Base-by-base conservation (phyloP, 2,329 filamentous ascomycete species). In the Lecanicillium sp. region DNA sequence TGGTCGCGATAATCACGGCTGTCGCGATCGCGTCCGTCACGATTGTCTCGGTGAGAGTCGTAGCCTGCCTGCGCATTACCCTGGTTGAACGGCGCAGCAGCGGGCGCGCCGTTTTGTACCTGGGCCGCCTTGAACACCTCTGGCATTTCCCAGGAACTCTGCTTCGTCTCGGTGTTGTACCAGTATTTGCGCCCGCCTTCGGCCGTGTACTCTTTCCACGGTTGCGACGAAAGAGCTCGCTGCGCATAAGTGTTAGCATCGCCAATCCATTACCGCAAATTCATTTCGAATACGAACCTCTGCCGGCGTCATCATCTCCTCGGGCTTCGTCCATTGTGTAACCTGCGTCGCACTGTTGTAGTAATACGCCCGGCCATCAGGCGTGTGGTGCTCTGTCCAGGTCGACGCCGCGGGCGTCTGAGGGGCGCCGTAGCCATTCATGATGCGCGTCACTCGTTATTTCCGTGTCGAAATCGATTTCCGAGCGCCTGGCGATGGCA, bases 81-180 rank as follows among this genome's bases (percentile, higher is more conserved):
- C 23, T 75, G 64, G 9, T 65, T 65, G 24, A 68, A 56, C 26
- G 69, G 59, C 38, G 56, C 52, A 48, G 75, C 68, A 23, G 71
- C 69, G 11, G 73, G 66, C 12, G 70, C 65, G 38, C 61, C 64
- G 33, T 73, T 73, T 54, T 81, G 78, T 44, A 83, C 83, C 50
- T 90, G 72, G 51, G 44, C 37, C 15, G 87, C 86, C 57, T 87
- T 89, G 69, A 90, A 90, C 53, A 72, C 81, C 48, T 89, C 86
- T 48, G 93, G 93, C 78, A 95, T 90, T 60, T 90, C 86, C 93
- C 93, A 98, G 26, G 87, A 89, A 65, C 90, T 97, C 70, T 90
- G 79, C 68, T 91, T 90, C 37, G 87, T 90, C 67, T 94, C 86
- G 27, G 84, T 87, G 66, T 98, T 93, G 67, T 90, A 91, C 87